Conservation (phyloP, 257 asterid genomes). For the Phtheirospermum japonicum region DNA sequence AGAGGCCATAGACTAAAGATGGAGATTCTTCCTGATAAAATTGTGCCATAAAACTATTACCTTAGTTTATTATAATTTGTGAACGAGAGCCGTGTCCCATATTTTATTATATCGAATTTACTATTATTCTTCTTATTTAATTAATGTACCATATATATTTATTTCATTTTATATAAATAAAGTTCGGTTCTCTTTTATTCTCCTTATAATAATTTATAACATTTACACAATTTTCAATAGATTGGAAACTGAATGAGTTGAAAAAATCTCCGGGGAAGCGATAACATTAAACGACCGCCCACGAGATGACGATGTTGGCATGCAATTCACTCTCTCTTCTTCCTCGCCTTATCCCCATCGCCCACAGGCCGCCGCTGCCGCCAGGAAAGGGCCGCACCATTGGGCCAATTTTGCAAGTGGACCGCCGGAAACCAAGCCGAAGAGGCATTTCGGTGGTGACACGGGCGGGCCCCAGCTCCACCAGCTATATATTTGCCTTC, state of each 20-base stretch:
- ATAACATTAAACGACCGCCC: conserved; percentile 21
- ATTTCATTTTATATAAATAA: too few species aligned
- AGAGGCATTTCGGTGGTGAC: conserved; percentile 54
- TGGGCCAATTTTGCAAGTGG: conserved; percentile 19
- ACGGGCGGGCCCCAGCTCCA: conserved; percentile 54
- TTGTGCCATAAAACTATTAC: too few species aligned
- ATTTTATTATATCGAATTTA: too few species aligned
- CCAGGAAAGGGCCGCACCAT: background rate
- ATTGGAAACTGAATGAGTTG: background rate
- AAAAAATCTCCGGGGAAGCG: background rate
- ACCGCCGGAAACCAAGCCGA: conserved; percentile 24
- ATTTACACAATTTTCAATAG: background rate
- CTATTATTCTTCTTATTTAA: too few species aligned
- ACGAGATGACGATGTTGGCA: conserved; percentile 15
- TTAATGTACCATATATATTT: too few species aligned
- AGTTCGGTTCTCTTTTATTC: too few species aligned
- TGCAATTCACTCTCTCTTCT: conserved; percentile 29
- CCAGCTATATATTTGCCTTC: conserved; percentile 62
- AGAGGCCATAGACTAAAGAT: too few species aligned
- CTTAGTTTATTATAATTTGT: too few species aligned
- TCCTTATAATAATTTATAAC: too few species aligned
- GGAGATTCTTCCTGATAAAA: too few species aligned
- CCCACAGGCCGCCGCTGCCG: conserved; percentile 28
- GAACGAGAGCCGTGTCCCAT: too few species aligned
- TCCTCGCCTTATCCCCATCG: conserved; percentile 28